Evolutionary conservation across 148 eudicot genomes (phyloP).

Genomic region (Mesembryanthemum crystallinum): DNA sequence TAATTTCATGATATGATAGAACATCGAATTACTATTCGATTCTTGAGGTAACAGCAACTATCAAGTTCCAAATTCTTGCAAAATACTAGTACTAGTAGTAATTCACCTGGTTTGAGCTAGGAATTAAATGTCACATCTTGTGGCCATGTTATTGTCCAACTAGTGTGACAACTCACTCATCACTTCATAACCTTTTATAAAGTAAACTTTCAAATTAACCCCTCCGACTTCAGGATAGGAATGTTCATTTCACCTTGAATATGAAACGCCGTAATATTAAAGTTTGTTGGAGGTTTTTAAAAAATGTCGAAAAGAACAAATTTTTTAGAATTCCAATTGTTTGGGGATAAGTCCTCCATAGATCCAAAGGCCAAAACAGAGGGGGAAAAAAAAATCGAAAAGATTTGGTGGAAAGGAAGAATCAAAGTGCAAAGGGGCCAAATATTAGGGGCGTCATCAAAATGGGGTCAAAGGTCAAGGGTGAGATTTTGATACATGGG

Average conservation of each 20-base stretch:
- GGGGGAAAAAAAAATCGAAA: too few species aligned
- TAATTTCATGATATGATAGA: background rate
- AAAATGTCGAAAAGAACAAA: too few species aligned
- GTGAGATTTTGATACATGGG: conserved; percentile 13
- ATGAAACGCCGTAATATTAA: too few species aligned
- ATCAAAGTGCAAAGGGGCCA: background rate
- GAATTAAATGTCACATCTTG: background rate
- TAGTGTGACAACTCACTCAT: background rate
- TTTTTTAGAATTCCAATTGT: too few species aligned
- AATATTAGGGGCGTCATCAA: background rate
- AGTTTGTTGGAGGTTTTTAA: too few species aligned
- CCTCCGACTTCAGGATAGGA: too few species aligned
- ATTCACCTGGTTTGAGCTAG: background rate
- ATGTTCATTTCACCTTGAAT: too few species aligned
- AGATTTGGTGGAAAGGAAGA: background rate
- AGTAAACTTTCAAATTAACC: too few species aligned
- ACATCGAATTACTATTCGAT: conserved; percentile 11
- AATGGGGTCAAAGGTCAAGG: conserved; percentile 12
- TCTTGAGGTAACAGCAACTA: background rate
- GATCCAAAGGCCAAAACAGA: too few species aligned
- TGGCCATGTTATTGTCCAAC: background rate
- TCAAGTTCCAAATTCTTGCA: background rate
- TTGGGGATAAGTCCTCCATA: too few species aligned
- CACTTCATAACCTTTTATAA: background rate
- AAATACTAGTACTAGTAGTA: too few species aligned